Conservation (phyloP, 2,329 filamentous ascomycete genomes). For the Elsinoe necatrix region DNA sequence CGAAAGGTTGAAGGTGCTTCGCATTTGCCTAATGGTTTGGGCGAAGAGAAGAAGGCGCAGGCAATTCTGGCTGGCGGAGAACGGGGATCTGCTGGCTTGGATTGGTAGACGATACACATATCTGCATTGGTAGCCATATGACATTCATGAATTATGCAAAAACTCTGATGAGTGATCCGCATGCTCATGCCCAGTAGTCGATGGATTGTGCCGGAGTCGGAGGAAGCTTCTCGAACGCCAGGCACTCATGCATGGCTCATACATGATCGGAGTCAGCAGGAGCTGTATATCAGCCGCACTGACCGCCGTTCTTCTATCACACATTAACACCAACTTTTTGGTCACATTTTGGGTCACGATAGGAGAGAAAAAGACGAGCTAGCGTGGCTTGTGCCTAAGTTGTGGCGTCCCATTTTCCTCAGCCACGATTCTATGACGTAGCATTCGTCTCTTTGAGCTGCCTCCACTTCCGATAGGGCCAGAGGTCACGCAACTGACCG, state of each 20-base stretch:
- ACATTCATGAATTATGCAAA: constrained; percentile 7
- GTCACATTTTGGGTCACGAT: not conserved
- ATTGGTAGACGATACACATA: constrained; percentile 31
- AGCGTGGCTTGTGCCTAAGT: not conserved
- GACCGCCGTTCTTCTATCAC: not conserved
- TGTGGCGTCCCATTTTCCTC: not conserved
- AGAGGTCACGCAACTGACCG: constrained; percentile 1
- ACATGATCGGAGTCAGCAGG: not conserved
- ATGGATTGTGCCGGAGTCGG: not conserved
- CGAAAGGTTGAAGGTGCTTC: constrained; percentile 41
- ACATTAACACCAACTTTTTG: not conserved
- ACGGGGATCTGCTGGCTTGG: constrained; percentile 33
- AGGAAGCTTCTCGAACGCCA: constrained; percentile 1
- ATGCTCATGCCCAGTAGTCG: not conserved
- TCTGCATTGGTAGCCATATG: not conserved
- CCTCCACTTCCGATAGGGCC: not conserved
- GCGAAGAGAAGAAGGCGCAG: constrained; percentile 36
- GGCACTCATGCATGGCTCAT: not conserved
- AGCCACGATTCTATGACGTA: not conserved
- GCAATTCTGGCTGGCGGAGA: constrained; percentile 41
- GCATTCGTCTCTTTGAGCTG: not conserved
- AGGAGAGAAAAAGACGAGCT: not conserved
- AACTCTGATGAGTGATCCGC: not conserved
- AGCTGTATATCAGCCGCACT: not conserved
- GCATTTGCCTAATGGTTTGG: constrained; percentile 38